A percentile compares a stretch with the other conserved stretches of the same genome.
These are phyloP conservation scores for Zymoseptoria ardabiliae DNA, from an alignment of 2,329 filamentous ascomycete genomes.

Conservation along the genomic window DNA sequence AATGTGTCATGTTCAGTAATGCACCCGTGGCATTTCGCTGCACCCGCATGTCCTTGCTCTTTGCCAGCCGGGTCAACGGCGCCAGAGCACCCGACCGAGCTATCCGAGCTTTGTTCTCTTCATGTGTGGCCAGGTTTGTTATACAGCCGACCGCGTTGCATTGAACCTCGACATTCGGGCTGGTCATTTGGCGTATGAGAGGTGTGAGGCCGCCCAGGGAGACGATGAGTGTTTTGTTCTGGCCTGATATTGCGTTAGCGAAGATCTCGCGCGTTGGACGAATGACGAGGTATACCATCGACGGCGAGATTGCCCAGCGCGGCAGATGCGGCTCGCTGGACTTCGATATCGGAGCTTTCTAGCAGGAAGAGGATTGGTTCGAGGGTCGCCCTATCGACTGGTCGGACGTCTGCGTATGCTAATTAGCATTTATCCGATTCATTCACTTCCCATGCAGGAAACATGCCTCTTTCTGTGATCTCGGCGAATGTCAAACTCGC, in stretches of 20 bases:
- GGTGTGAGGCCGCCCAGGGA: conserved; percentile 82
- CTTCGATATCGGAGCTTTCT: conserved; percentile 91
- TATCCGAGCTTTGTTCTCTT: conserved; percentile 99
- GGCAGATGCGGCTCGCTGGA: conserved; percentile 91
- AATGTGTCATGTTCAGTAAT: conserved; percentile 98
- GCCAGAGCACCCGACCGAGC: conserved; percentile 87
- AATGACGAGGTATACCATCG: conserved; percentile 73
- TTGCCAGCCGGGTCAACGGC: conserved; percentile 83
- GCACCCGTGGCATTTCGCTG: conserved; percentile 96
- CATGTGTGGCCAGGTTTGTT: conserved; percentile 94
- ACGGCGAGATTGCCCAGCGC: conserved; percentile 93
- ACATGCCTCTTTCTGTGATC: conserved; percentile 89
- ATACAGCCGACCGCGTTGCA: conserved; percentile 99
- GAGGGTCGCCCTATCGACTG: conserved; percentile 90
- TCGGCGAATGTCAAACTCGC: conserved; percentile 97
- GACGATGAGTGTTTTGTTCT: conserved; percentile 97
- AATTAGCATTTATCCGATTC: conserved; percentile 10
- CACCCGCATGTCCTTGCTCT: conserved; percentile 97
- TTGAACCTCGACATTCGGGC: conserved; percentile 93
- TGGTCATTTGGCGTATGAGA: conserved; percentile 97
- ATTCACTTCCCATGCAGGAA: not conserved
- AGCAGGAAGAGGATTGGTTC: conserved; percentile 93
- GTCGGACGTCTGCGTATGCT: conserved; percentile 68
- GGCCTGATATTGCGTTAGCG: conserved; percentile 64
- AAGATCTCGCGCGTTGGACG: conserved; percentile 86